Base-by-base conservation (phyloP, 345 rosid species). In the Combretum micranthum region DNA sequence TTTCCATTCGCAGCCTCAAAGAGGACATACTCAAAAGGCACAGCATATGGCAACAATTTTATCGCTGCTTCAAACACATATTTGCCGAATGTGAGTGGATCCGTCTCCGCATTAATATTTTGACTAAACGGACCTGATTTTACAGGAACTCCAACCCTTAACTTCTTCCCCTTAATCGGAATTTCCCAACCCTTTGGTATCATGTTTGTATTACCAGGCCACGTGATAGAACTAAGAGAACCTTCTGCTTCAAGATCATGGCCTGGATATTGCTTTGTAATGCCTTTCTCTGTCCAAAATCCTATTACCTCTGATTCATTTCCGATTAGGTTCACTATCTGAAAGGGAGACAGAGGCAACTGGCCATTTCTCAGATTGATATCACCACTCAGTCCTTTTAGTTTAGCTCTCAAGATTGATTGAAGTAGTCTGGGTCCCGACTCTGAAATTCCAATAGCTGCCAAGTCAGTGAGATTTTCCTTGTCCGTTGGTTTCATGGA, bases 41-140 rank as follows among this genome's bases (percentile, higher is more conserved):
- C 20, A 12, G 26, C 42, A n/a, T 64, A 44, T 13, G 70, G 72
- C 23, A 77, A 49, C 47, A 50, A 11, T 1, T 59, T 13, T 13
- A 71, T 56, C 8, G 52, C 79, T 13, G 79, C 75, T 3, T 50
- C 23, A 8, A 82, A 82, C 42, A 82, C 72, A 10, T 32, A 9
- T 32, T 32, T 32, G 39, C 39, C 5, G 39, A 5, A 32, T 8
- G 60, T 47, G 18, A 0, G 2, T 7, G 46, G 53, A 23, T 32
- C 39, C 1, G 9, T 32, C 39, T 32, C 39, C 39, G 9, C 39
- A 4, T 65, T 39, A 5, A 82, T 65, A 52, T 75, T 79, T 53
- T 75, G 59, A 50, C 16, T 26, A 37, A 66, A 80, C 20, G n/a
- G n/a, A n/a, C 65, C 82, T 0, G 0, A 13, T 50, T 72, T 80